A percentile compares a stretch with the other conserved stretches of the same genome.
Evolutionary conservation across 352 stramenopile species (phyloP).

Genomic region (Globisporangium paroecandrum): DNA sequence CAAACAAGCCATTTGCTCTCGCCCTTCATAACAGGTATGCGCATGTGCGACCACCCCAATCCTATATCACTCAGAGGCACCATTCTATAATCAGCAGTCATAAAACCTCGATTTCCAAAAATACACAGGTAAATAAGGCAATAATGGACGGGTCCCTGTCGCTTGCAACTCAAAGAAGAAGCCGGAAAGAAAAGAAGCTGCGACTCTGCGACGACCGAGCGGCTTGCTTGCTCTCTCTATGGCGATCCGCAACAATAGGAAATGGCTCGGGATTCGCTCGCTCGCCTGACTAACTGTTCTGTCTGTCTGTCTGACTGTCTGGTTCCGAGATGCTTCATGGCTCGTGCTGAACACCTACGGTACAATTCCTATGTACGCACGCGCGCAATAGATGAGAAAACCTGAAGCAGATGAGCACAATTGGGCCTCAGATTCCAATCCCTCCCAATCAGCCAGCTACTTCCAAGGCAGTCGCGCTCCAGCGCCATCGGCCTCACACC

Average conservation of each 20-base stretch:
- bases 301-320: background rate
- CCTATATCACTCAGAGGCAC: background rate
- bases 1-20: background rate
- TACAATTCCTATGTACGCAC: background rate
- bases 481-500: constrained; percentile 1
- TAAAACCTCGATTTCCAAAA: background rate
- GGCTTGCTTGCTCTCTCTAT: background rate
- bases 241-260: background rate
- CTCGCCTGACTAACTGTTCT: background rate
- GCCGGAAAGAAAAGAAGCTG: background rate
- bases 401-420: background rate
- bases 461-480: background rate
- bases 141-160: background rate
- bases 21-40: background rate
- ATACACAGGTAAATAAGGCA: background rate
- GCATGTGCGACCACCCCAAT: too few relatives aligned
- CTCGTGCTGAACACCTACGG: background rate
- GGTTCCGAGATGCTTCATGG: background rate
- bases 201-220: background rate
- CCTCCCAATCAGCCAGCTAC: background rate
- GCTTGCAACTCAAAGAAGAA: background rate
- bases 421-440: background rate
- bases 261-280: background rate
- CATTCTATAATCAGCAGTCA: background rate
- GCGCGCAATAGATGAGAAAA: background rate